Evolutionary conservation across 495 filamentous ascomycete genomes (phyloP), one percentile per base, ranked within the genome.

Genomic region (Aspergillus bridgeri): DNA sequence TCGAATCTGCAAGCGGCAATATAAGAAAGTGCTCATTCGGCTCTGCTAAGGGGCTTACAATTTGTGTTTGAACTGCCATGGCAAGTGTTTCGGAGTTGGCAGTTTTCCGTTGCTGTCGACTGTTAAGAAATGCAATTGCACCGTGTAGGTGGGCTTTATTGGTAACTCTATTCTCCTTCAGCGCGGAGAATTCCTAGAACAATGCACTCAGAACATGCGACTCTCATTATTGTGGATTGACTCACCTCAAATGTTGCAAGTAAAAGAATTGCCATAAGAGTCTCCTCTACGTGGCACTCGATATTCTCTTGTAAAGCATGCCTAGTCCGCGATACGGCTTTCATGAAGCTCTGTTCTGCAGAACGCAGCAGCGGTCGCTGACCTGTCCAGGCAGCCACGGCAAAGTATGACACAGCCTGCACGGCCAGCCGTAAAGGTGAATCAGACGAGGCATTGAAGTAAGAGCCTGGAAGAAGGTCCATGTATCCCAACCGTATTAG

Each of bases 201-300:
- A 62, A 33, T n/a, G 9, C 42, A n/a, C 22, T 45, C 21, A 57
- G 19, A 43, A 25, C 1, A 25, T 22, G 9, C 25, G 19, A 24
- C 3, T n/a, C n/a, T n/a, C n/a, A n/a, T n/a, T n/a, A 22, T 22
- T 17, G 20, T 22, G 15, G 17, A 20, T 42, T 17, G 18, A 17
- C 23, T 43, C 60, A 86, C 83, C 78, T 89, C 86, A 56, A 83
- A 89, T n/a, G 84, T 78, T 0, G 81, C 83, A 45, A 89, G 69
- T 24, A 88, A 63, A 42, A 90, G 68, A 21, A 89, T 80, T 0
- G 84, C 75, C 24, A 84, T 80, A n/a, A 90, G 65, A 13, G 83
- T 82, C 42, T 77, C 72, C 57, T 88, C 82, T 20, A 79, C 69
- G 57, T 72, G 67, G 48, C 75, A 73, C 43, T 74, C 67, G 9